Percentiles rank a stretch among this genome's conserved stretches.
These are phyloP conservation scores for Harringtonia aguacate DNA, from an alignment of 2,329 filamentous ascomycete species.

Conservation along the genomic window DNA sequence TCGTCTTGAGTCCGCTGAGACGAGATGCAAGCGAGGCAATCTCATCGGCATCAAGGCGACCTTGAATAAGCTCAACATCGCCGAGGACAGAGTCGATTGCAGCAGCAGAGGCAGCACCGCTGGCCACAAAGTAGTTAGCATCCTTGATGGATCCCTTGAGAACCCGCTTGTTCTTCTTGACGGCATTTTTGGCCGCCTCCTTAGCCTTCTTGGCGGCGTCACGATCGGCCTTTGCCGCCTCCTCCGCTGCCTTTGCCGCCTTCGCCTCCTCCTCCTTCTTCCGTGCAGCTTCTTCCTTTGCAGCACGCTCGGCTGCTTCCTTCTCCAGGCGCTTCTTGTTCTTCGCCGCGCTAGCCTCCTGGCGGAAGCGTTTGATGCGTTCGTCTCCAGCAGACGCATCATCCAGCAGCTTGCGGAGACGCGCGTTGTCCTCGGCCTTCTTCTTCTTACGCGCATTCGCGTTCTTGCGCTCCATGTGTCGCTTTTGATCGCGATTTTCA, in stretches of 20 bases:
- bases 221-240: constrained; percentile 71
- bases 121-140: constrained; percentile 85
- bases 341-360: constrained; percentile 85
- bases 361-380: constrained; percentile 94
- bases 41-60: constrained; percentile 85
- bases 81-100: constrained; percentile 74
- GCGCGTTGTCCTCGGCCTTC: constrained; percentile 94
- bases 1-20: constrained; percentile 68
- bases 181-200: constrained; percentile 95
- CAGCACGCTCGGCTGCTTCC: constrained; percentile 83
- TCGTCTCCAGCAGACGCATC: constrained; percentile 76
- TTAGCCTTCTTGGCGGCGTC: constrained; percentile 91
- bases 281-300: constrained; percentile 72
- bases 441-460: constrained; percentile 96
- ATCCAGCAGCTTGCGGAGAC: constrained; percentile 82
- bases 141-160: constrained; percentile 92
- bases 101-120: constrained; percentile 59
- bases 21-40: constrained; percentile 73
- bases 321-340: constrained; percentile 89
- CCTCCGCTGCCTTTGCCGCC: constrained; percentile 74
- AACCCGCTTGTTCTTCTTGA: constrained; percentile 99
- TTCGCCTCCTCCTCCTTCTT: constrained; percentile 77
- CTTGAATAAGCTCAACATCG: constrained; percentile 79
- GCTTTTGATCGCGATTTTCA: constrained; percentile 98
- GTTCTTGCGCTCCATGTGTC: constrained; percentile 97